Evolutionary conservation across 768 basidiomycete genomes (phyloP).

Genomic region (Collybia mongolica): DNA sequence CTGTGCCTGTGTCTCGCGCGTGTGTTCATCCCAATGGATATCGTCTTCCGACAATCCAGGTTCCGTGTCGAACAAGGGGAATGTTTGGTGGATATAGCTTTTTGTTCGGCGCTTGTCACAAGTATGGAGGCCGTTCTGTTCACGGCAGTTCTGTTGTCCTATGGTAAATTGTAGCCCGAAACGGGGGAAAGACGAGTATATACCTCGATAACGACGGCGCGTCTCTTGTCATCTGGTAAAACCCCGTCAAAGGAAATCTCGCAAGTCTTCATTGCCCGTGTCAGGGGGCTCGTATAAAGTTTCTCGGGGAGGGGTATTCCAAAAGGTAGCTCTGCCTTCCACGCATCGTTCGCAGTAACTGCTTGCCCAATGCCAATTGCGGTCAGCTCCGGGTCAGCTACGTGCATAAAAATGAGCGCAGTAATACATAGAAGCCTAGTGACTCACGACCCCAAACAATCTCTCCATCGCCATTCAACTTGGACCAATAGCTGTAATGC

Average conservation of each 20-base stretch:
- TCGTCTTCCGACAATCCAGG: slow-evolving; percentile 62
- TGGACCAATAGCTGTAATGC: slow-evolving; percentile 55
- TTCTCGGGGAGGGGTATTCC: slow-evolving; percentile 52
- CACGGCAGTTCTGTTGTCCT: slow-evolving; percentile 56
- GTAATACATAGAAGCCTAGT: not conserved
- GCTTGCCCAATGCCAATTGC: slow-evolving; percentile 58
- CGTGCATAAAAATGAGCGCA: too few relatives aligned
- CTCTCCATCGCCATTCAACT: slow-evolving; percentile 61
- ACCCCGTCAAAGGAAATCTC: slow-evolving; percentile 48
- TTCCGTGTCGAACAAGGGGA: slow-evolving; percentile 57
- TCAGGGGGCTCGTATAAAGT: slow-evolving; percentile 63
- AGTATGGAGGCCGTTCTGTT: slow-evolving; percentile 66
- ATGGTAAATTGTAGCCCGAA: not conserved
- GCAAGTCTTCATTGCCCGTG: slow-evolving; percentile 58
- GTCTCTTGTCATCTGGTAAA: slow-evolving; percentile 18
- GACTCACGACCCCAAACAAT: slow-evolving; percentile 73
- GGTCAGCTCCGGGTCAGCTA: slow-evolving; percentile 67
- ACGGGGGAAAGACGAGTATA: too few relatives aligned
- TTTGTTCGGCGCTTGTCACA: slow-evolving; percentile 63
- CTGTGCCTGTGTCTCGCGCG: slow-evolving; percentile 51
- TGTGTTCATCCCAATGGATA: slow-evolving; percentile 51
- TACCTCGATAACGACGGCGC: slow-evolving; percentile 57
- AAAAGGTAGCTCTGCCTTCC: slow-evolving; percentile 44
- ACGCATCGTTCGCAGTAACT: slow-evolving; percentile 35
- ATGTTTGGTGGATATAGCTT: slow-evolving; percentile 45